Base-by-base conservation (phyloP, 371 early-diverging fungal species). In the Phascolomyces articulosus region DNA sequence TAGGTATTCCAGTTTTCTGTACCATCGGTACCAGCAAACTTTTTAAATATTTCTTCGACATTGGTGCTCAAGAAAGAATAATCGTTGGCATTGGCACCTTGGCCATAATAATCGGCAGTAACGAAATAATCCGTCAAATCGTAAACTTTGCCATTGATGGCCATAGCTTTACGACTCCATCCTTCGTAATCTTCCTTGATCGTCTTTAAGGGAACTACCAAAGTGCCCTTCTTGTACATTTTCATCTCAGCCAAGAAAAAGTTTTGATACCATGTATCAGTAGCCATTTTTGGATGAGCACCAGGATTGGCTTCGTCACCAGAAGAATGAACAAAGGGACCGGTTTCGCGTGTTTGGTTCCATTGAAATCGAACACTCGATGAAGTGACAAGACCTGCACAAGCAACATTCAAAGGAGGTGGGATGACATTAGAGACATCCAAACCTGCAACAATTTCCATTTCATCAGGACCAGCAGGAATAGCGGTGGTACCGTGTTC, bases 41-140 rank as follows among this genome's bases (percentile, higher is more conserved):
- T 86, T 49, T 83, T 86, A 72, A 94, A 91, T 68, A 92, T 74
- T 8, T 79, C 73, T 47, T 85, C 89, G 20, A 93, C 74, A 8
- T 80, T 75, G 13, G 72, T 60, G 40, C 80, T 78, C 71, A 88
- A 57, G 60, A 84, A 85, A 58, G 87, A 77, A 20, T 73, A 75
- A 8, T 85, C 78, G 28, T 66, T 70, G 0, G 72, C 72, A 10
- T 72, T 66, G 4, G 84, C 66, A 3, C 69, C 68, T 10, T 80
- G 79, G 65, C 65, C 79, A 68, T 68, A 82, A 63, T 55, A 72
- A 64, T 61, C 72, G 28, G 75, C 78, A 21, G 82, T 88, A 29
- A 53, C 54, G 69, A 92, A 83, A 63, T 94, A 95, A 44, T 82
- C 76, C 31, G 90, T 88, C 65, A 95, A 72, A 57, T 95, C 95